A percentile compares a stretch with the other conserved stretches of the same genome.
Evolutionary conservation across 2,329 filamentous ascomycete genomes (phyloP).

Genomic region (Ophiobolus disseminans): DNA sequence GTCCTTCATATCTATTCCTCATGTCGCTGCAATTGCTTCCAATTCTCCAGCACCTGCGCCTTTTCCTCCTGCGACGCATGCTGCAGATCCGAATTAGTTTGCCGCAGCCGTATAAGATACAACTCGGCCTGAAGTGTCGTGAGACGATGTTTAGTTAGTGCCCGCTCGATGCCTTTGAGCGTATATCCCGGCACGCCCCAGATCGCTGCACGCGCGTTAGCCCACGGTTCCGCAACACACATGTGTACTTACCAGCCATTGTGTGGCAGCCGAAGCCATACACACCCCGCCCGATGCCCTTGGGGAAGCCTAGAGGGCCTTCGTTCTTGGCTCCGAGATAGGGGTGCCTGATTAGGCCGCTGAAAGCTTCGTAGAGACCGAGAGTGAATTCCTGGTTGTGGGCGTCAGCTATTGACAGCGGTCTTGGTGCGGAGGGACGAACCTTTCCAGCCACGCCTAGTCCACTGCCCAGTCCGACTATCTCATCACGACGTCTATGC

Average conservation of each 20-base stretch:
- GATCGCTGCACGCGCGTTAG: not conserved
- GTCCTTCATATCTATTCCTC: not conserved
- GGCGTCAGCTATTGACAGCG: not conserved
- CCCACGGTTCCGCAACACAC: not conserved
- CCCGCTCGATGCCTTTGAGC: constrained; percentile 10
- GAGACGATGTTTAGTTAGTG: constrained; percentile 3
- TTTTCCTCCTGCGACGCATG: not conserved
- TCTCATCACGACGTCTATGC: constrained; percentile 25
- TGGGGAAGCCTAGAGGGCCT: constrained; percentile 64
- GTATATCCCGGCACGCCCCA: constrained; percentile 28
- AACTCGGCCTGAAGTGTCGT: constrained; percentile 8
- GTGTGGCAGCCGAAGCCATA: constrained; percentile 15
- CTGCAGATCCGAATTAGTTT: constrained; percentile 1
- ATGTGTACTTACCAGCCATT: constrained; percentile 10
- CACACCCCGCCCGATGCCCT: constrained; percentile 42
- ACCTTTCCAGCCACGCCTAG: constrained; percentile 72
- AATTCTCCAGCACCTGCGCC: not conserved
- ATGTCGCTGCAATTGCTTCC: constrained; percentile 2
- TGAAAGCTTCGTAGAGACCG: constrained; percentile 78
- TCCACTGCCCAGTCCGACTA: constrained; percentile 73
- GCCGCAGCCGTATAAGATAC: constrained; percentile 7
- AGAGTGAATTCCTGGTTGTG: constrained; percentile 68
- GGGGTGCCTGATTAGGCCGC: constrained; percentile 78
- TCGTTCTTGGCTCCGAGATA: constrained; percentile 68
- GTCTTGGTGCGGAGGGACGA: not conserved